Evolutionary conservation across 768 basidiomycete genomes (phyloP), one percentile per base, ranked within the genome.

Genomic region (Amanita exitialis): DNA sequence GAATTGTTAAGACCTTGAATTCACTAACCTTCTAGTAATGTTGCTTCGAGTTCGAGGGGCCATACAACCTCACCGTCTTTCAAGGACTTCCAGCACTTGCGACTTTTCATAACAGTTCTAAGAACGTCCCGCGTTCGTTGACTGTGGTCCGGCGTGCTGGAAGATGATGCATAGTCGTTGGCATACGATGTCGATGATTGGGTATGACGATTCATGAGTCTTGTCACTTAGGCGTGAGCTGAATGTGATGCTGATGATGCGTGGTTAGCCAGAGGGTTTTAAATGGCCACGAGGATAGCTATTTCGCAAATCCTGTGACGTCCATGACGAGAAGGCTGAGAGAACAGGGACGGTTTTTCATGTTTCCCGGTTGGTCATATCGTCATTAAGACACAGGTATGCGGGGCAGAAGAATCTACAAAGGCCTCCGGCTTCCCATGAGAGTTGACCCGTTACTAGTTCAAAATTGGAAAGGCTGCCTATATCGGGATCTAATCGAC

Each of bases 11-110:
- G 18, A 16, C 41, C 23, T 44, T 46, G 28, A 28, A 21, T 44
- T 20, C 15, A 43, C 67, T 38, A 54, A 83, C 86, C 86, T 74
- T 86, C 81, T 38, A 89, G 75, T 56, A 89, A 70, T 36, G 83
- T 82, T 25, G 81, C 83, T 69, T 89, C 86, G 46, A 89, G 78
- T 57, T 83, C 77, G 9, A 82, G 83, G 47, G 86, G 86, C 86
- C 86, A 88, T 18, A 89, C 85, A 8, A 82, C 75, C 61, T 88
- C 85, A 27, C 80, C 78, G 41, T 83, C 85, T 61, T 78, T 77
- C 23, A 82, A 65, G 0, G 82, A 85, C 62, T 86, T 85, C 83
- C 83, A 88, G 59, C 76, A 82, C 65, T 86, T 86, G 56, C 86
- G 77, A 38, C 76, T 76, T 54, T 74, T 78, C 55, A 84, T 76